Conservation (phyloP, 2,329 filamentous ascomycete genomes). For the Talaromyces sp. region DNA sequence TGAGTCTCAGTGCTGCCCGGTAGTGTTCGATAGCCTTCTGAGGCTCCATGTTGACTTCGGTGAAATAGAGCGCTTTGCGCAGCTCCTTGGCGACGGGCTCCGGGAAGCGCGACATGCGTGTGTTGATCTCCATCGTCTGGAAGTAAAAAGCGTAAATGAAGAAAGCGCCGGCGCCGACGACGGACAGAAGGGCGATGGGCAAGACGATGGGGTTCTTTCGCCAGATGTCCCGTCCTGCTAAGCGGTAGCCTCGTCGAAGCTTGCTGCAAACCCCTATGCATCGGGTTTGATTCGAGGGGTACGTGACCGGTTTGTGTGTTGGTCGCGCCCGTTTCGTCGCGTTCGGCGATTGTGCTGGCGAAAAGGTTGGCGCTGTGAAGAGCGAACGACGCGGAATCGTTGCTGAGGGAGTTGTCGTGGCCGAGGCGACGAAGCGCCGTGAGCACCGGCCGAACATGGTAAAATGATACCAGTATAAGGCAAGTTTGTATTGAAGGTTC, state of each 20-base stretch:
- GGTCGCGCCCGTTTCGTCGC: not conserved
- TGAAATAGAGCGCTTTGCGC: slow-evolving; percentile 80
- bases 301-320: not conserved
- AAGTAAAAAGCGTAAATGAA: slow-evolving; percentile 36
- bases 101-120: slow-evolving; percentile 40
- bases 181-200: slow-evolving; percentile 35
- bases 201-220: slow-evolving; percentile 40
- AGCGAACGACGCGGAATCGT: slow-evolving; percentile 4
- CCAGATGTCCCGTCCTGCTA: slow-evolving; percentile 36
- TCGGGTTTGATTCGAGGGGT: slow-evolving; percentile 9
- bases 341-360: not conserved
- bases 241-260: slow-evolving; percentile 27
- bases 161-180: slow-evolving; percentile 27
- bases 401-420: slow-evolving; percentile 3
- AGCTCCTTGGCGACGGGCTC: slow-evolving; percentile 53
- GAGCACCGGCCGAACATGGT: slow-evolving; percentile 24
- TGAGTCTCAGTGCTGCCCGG: slow-evolving; percentile 68
- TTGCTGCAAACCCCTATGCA: slow-evolving; percentile 24
- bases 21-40: slow-evolving; percentile 79
- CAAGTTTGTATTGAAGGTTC: too few species aligned
- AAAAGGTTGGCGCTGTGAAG: slow-evolving; percentile 1
- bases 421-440: slow-evolving; percentile 18
- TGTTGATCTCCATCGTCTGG: slow-evolving; percentile 37
- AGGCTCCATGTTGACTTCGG: slow-evolving; percentile 69
- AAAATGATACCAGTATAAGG: not conserved